Percentiles rank a stretch among this genome's conserved stretches.
Conservation (phyloP, 129 eudicot species). For the Pulicaria dysenterica region DNA sequence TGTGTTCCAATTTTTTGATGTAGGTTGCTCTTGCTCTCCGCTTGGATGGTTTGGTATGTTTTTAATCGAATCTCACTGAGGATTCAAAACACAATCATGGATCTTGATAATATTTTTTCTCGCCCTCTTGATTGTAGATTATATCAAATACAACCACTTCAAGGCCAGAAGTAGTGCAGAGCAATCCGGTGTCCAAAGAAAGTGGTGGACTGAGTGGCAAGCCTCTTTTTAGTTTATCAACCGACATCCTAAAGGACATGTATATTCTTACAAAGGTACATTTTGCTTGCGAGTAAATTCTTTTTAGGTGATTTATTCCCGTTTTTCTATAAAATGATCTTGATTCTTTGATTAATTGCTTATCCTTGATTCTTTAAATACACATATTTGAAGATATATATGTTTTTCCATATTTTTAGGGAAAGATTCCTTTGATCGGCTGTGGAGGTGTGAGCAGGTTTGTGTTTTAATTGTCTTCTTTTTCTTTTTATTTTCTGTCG, state of each 20-base stretch:
- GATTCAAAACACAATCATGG: slow-evolving; percentile 16
- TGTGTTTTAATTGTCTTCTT: slow-evolving; percentile 7
- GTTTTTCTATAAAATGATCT: background rate
- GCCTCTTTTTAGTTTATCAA: slow-evolving; percentile 83
- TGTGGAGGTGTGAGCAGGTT: slow-evolving; percentile 97
- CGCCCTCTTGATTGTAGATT: slow-evolving; percentile 55
- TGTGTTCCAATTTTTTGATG: slow-evolving; percentile 21
- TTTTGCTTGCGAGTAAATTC: background rate
- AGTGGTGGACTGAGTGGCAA: slow-evolving; percentile 97
- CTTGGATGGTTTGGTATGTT: slow-evolving; percentile 89
- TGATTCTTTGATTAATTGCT: background rate
- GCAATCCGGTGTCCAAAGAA: slow-evolving; percentile 72
- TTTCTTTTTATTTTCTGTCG: background rate
- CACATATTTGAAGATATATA: slow-evolving; percentile 5
- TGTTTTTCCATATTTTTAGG: slow-evolving; percentile 41
- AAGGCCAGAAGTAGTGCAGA: slow-evolving; percentile 68
- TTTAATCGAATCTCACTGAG: slow-evolving; percentile 13
- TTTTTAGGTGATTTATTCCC: background rate
- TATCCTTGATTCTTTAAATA: background rate
- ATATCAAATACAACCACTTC: slow-evolving; percentile 92
- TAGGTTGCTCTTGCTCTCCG: slow-evolving; percentile 99
- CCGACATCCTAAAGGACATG: slow-evolving; percentile 78
- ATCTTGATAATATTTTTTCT: slow-evolving; percentile 16
- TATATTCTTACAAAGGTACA: slow-evolving; percentile 85
- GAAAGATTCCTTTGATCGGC: slow-evolving; percentile 87